Evolutionary conservation across 495 filamentous ascomycete species (phyloP).

Genomic region (Trichoderma gamsii): DNA sequence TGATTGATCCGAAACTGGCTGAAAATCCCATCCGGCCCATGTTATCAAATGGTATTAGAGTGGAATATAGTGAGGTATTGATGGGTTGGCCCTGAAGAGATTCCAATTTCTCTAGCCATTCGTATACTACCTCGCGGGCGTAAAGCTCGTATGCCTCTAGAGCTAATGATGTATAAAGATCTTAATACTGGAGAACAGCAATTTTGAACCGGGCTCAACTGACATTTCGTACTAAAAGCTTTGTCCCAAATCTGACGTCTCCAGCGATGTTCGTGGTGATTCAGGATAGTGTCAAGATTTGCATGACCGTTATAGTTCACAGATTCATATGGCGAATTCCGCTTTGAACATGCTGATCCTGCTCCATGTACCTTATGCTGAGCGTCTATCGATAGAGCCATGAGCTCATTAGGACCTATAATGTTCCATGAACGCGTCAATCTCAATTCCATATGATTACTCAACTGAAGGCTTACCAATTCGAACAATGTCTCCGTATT

Average conservation of each 20-base stretch:
- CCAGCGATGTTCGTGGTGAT: slow-evolving; percentile 22
- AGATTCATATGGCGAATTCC: slow-evolving; percentile 19
- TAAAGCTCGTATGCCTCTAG: slow-evolving; percentile 67
- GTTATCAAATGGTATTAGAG: slow-evolving; percentile 23
- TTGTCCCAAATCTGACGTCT: slow-evolving; percentile 23
- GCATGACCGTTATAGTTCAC: slow-evolving; percentile 19
- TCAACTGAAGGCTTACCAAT: slow-evolving; percentile 7
- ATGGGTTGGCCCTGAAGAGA: slow-evolving; percentile 15
- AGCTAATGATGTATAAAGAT: slow-evolving; percentile 35
- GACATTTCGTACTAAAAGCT: slow-evolving; percentile 21
- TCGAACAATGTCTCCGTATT: slow-evolving; percentile 37
- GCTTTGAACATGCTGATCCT: slow-evolving; percentile 18
- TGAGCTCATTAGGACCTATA: slow-evolving; percentile 22
- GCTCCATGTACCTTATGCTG: slow-evolving; percentile 20
- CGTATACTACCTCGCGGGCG: slow-evolving; percentile 69
- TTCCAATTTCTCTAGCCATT: slow-evolving; percentile 34
- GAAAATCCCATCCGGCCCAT: slow-evolving; percentile 25
- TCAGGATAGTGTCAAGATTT: slow-evolving; percentile 25
- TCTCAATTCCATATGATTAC: not conserved
- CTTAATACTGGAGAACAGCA: not conserved
- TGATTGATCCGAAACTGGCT: slow-evolving; percentile 17
- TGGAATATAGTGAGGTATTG: slow-evolving; percentile 22
- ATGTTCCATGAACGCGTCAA: not conserved
- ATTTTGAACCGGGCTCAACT: not conserved
- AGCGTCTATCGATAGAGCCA: slow-evolving; percentile 18